Evolutionary conservation across 2,329 filamentous ascomycete species (phyloP).

Genomic region (Thielaviopsis punctulata): DNA sequence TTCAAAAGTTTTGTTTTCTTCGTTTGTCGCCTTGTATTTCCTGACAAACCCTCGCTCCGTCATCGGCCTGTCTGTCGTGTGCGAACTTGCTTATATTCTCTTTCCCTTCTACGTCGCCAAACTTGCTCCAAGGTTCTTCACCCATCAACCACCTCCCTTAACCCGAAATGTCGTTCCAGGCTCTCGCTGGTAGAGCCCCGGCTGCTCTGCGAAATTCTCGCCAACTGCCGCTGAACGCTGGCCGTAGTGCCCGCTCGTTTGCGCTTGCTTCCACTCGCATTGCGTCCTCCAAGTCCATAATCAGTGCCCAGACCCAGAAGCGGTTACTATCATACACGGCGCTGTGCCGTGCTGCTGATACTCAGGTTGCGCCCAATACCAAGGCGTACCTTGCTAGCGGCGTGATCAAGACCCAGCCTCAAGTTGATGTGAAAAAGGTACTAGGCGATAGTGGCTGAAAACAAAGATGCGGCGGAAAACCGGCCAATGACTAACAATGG

Average conservation of each 20-base stretch:
- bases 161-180: constrained; percentile 19
- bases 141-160: too few relatives aligned
- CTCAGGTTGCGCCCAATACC: constrained; percentile 59
- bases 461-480: background rate
- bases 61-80: background rate
- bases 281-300: constrained; percentile 4
- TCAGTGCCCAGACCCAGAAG: constrained; percentile 21
- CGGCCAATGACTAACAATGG: background rate
- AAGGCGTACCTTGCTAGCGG: constrained; percentile 83
- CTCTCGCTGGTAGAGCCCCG: constrained; percentile 39
- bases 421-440: constrained; percentile 77
- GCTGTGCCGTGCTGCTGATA: constrained; percentile 24
- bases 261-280: constrained; percentile 5
- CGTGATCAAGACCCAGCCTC: constrained; percentile 59
- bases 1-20: background rate
- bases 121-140: background rate
- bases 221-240: constrained; percentile 23
- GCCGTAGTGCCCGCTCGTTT: constrained; percentile 5
- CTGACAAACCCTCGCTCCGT: background rate
- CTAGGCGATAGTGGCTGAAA: background rate
- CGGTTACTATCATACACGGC: constrained; percentile 31
- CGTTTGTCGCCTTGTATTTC: background rate
- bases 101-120: background rate
- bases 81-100: background rate
- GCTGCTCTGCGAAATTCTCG: constrained; percentile 38